Evolutionary conservation across 2,329 filamentous ascomycete genomes (phyloP), one percentile per base, ranked within the genome.

Genomic region (Epichloe typhina): DNA sequence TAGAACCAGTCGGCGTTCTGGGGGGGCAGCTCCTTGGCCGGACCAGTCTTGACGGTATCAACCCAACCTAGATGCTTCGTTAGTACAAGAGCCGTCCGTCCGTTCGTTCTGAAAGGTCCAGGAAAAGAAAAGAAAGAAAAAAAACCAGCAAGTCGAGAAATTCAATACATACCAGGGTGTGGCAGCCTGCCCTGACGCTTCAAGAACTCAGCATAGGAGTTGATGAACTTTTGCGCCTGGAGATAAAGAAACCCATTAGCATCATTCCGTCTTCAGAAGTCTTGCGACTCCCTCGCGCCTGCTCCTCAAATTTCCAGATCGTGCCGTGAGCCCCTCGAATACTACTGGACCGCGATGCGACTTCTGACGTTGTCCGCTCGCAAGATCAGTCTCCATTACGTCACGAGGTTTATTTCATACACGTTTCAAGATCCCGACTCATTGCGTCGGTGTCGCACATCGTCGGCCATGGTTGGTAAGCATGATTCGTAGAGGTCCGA

Each of bases 1-100:
- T 83, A 87, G 79, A 83, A 94, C 93, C 93, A 98, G 82, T 98
- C 93, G 70, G 90, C 88, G 73, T 90, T 86, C 83, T 97, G 90
- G 68, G 90, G 68, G 91, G 93, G 68, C 26, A 98, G 86, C 80
- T 98, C 93, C 77, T 95, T 95, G 72, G 86, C 86, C 70, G 84
- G 81, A 67, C 88, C 91, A 64, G 91, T 96, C 86, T 98, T 98
- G 78, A 97, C 93, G 68, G 91, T 96, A 72, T 98, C 93, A 73
- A 96, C 91, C 91, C 91, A 97, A 79, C 88, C 89, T 94, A 11
- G 8, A 31, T 11, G 8, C 26, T 31, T 31, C 26, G 26, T 31
- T 31, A 31, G 8, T 31, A 31, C 26, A 8, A 31, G 26, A 31
- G 26, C 9, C 26, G 8, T 31, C 26, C 26, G 8, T 31, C 8